Percentiles rank a stretch among this genome's conserved stretches.
phyloP scores from a whole-genome alignment of 2,329 filamentous ascomycete species.

The Setomelanomma holmii region DNA sequence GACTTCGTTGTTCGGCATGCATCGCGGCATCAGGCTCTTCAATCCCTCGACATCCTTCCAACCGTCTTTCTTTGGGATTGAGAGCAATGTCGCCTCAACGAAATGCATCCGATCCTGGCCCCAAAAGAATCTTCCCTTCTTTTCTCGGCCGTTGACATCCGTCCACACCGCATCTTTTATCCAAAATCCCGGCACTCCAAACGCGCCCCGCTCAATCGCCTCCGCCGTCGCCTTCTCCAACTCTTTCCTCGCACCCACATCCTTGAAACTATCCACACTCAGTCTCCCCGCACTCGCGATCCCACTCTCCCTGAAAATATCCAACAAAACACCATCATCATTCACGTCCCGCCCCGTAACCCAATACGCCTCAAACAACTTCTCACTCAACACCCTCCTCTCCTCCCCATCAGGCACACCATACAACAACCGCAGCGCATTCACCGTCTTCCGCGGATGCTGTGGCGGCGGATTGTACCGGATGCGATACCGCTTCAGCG shows the following conservation, averaged over 20 bases:
- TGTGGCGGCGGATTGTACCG: conserved; percentile 38
- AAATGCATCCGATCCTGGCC: conserved; percentile 49
- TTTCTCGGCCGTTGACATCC: conserved; percentile 17
- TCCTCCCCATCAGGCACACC: conserved; percentile 25
- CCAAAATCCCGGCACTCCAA: conserved; percentile 47
- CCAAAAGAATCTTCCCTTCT: conserved; percentile 40
- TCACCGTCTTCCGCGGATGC: conserved; percentile 43
- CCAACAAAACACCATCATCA: conserved; percentile 26
- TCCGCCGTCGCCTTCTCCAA: conserved; percentile 35
- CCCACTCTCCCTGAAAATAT: conserved; percentile 33
- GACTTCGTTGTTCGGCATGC: conserved; percentile 13
- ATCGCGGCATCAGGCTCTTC: conserved; percentile 33
- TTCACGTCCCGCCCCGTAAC: conserved; percentile 38
- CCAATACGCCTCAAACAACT: conserved; percentile 44
- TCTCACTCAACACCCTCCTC: conserved; percentile 27
- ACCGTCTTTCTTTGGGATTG: conserved; percentile 4
- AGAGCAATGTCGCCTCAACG: conserved; percentile 38
- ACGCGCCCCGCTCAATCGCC: conserved; percentile 42
- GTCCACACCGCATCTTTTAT: conserved; percentile 31
- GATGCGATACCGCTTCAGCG: conserved; percentile 39
- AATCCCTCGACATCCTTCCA: conserved; percentile 23
- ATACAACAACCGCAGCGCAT: conserved; percentile 41
- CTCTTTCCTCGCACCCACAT: conserved; percentile 28
- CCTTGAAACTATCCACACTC: conserved; percentile 16
- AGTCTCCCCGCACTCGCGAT: conserved; percentile 19